Percentiles rank a stretch among this genome's conserved stretches.
phyloP scores from a whole-genome alignment of 148 eudicot species.

The Salicornia ramosissima region DNA sequence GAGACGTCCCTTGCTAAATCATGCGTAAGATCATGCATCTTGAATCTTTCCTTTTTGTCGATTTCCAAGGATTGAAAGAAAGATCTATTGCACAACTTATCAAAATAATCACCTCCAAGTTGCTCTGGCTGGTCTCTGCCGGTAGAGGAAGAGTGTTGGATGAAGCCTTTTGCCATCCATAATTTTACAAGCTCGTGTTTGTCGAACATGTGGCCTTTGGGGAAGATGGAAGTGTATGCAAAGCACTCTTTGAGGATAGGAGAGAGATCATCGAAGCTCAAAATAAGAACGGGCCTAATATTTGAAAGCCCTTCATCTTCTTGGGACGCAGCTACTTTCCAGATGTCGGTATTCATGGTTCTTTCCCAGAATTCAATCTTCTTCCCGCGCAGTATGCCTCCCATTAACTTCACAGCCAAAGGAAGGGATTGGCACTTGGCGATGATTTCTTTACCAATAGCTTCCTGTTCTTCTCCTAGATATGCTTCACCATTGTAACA shows the following conservation, averaged over 20 bases:
- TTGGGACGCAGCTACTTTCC: background rate
- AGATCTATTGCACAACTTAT: conserved; percentile 20
- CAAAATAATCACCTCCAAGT: conserved; percentile 20
- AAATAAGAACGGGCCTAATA: background rate
- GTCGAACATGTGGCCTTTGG: conserved; percentile 31
- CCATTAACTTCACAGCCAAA: background rate
- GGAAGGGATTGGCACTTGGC: background rate
- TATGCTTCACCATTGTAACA: background rate
- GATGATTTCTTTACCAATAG: background rate
- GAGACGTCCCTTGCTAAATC: conserved; percentile 32
- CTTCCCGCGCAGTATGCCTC: background rate
- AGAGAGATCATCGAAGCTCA: conserved; percentile 1
- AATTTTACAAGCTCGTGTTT: conserved; percentile 25
- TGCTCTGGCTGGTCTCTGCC: conserved; percentile 20
- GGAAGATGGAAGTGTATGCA: conserved; percentile 29
- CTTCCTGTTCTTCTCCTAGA: background rate
- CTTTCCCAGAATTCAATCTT: background rate
- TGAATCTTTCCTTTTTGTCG: conserved; percentile 23
- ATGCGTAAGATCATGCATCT: conserved; percentile 34
- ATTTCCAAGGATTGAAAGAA: conserved; percentile 27
- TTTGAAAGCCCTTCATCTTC: background rate
- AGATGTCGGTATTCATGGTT: background rate
- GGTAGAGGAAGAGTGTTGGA: background rate
- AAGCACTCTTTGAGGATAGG: conserved; percentile 2
- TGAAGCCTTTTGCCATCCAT: conserved; percentile 26